These are phyloP conservation scores for Candolleomyces aberdarensis DNA, from an alignment of 768 basidiomycete genomes.

Conservation along the genomic window DNA sequence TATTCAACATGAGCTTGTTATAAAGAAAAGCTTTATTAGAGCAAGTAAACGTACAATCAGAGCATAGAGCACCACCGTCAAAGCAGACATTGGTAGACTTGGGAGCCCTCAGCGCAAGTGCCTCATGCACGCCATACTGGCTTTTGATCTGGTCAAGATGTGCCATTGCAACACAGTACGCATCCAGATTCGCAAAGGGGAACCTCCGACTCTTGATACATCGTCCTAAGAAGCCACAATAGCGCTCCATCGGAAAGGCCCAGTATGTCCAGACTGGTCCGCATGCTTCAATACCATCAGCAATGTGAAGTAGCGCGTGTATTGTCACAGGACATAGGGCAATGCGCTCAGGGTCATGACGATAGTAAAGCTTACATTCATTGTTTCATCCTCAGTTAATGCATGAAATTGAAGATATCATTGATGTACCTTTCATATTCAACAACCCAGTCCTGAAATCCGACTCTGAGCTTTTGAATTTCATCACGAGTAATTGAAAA, in stretches of 20 bases:
- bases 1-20: too few relatives aligned
- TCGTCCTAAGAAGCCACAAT: not conserved
- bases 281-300: not conserved
- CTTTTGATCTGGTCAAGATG: not conserved
- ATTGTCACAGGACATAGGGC: not conserved
- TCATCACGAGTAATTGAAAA: constrained; percentile 24
- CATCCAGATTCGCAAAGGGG: not conserved
- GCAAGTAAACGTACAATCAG: too few relatives aligned
- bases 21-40: too few relatives aligned
- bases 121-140: not conserved
- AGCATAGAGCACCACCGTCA: not conserved
- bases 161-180: not conserved
- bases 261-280: not conserved
- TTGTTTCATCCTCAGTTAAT: too few relatives aligned
- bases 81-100: not conserved
- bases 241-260: not conserved
- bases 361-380: not conserved
- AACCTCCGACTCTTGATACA: not conserved
- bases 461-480: constrained; percentile 20
- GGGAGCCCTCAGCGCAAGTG: not conserved
- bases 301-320: not conserved
- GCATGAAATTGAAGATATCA: not conserved
- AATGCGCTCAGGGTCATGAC: not conserved
- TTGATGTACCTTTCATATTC: constrained; percentile 33
- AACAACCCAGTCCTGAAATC: constrained; percentile 33